phyloP scores from a whole-genome alignment of 139 green algal genomes.

The Chlamydomonas sp. region DNA sequence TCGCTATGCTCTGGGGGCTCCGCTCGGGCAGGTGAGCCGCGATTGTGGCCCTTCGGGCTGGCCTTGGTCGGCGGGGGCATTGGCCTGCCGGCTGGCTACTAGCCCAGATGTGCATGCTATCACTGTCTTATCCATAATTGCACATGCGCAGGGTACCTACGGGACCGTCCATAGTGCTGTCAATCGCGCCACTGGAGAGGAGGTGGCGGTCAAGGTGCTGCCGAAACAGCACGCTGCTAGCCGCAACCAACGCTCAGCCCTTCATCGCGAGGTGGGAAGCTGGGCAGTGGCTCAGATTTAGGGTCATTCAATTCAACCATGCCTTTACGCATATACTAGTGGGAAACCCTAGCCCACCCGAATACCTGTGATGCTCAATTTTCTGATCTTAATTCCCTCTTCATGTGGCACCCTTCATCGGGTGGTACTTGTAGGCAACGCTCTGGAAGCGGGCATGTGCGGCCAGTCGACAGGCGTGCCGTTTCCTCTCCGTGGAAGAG shows the following conservation, averaged over 20 bases:
- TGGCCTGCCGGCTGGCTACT: not conserved
- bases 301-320: not conserved
- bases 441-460: constrained; percentile 16
- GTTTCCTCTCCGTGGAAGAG: constrained; percentile 27
- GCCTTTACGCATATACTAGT: not conserved
- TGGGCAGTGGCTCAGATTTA: not conserved
- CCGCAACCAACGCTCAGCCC: constrained; percentile 5
- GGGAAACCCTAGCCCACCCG: too few species aligned
- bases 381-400: not conserved
- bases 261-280: constrained; percentile 28
- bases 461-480: constrained; percentile 1
- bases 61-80: not conserved
- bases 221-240: not conserved
- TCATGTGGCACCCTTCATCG: too few species aligned
- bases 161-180: constrained; percentile 3
- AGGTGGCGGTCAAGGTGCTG: constrained; percentile 21
- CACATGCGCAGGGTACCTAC: not conserved
- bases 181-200: not conserved
- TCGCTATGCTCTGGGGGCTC: constrained; percentile 1
- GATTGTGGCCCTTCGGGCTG: not conserved
- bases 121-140: not conserved
- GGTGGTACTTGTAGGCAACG: not conserved
- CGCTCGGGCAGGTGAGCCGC: not conserved
- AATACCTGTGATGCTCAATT: too few species aligned
- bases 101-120: not conserved